Percentiles rank a stretch among this genome's conserved stretches.
These are phyloP conservation scores for Wickerhamomyces sp. DNA, from an alignment of 1,139 yeast species.

Conservation along the genomic window DNA sequence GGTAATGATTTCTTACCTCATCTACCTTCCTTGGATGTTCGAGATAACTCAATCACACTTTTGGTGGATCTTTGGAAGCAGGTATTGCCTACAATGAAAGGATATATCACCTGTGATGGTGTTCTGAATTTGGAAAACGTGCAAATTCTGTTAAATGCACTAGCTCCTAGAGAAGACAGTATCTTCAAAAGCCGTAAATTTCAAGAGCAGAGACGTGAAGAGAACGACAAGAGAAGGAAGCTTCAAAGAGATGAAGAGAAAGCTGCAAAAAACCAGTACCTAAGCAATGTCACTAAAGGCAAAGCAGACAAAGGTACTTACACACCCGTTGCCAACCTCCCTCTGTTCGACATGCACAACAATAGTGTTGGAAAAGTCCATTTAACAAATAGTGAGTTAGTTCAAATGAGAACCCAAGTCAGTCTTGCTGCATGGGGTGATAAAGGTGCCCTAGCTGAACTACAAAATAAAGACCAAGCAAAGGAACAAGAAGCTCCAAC, in stretches of 20 bases:
- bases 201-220: conserved; percentile 52
- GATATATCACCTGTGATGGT: conserved; percentile 90
- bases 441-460: conserved; percentile 61
- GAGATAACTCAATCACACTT: conserved; percentile 89
- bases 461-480: conserved; percentile 35
- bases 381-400: conserved; percentile 69
- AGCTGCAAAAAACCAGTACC: conserved; percentile 15
- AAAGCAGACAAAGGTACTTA: conserved; percentile 70
- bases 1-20: conserved; percentile 99
- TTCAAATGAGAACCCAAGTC: conserved; percentile 58
- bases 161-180: conserved; percentile 74
- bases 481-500: conserved; percentile 24
- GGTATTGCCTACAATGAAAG: conserved; percentile 57
- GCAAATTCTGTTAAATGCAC: conserved; percentile 57
- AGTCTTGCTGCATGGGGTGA: conserved; percentile 75
- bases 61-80: conserved; percentile 82
- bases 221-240: conserved; percentile 22
- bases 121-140: conserved; percentile 69
- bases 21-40: conserved; percentile 87
- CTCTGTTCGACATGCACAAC: conserved; percentile 68
- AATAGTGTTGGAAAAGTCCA: conserved; percentile 63
- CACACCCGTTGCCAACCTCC: conserved; percentile 67
- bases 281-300: conserved; percentile 42
- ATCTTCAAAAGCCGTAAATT: conserved; percentile 69
- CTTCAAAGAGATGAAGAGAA: conserved; percentile 15